Percentiles rank a stretch among this genome's conserved stretches.
These are phyloP conservation scores for Emmonsia crescens DNA, from an alignment of 2,329 filamentous ascomycete genomes.

Conservation along the genomic window DNA sequence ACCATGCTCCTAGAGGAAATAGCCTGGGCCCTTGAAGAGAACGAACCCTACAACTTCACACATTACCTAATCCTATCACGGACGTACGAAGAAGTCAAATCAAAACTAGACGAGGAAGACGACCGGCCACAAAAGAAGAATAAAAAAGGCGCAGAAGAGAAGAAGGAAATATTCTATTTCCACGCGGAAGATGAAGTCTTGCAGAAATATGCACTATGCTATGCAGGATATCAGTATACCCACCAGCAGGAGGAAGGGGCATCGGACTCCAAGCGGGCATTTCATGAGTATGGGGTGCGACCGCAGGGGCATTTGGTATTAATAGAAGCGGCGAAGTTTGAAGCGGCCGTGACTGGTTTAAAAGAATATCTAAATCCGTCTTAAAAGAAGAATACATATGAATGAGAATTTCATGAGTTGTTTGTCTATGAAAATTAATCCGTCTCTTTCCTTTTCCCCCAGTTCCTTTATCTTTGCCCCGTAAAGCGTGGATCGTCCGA, in stretches of 20 bases:
- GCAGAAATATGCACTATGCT: slow-evolving; percentile 60
- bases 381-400: slow-evolving; percentile 11
- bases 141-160: slow-evolving; percentile 40
- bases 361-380: slow-evolving; percentile 58
- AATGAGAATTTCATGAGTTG: slow-evolving; percentile 8
- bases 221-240: slow-evolving; percentile 64
- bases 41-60: slow-evolving; percentile 84
- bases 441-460: background rate
- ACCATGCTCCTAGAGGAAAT: slow-evolving; percentile 89
- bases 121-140: slow-evolving; percentile 56
- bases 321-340: slow-evolving; percentile 70
- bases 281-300: slow-evolving; percentile 85
- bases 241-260: slow-evolving; percentile 66
- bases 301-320: slow-evolving; percentile 75
- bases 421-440: slow-evolving; percentile 6
- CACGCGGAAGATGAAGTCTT: slow-evolving; percentile 91
- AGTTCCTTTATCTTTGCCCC: background rate
- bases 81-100: slow-evolving; percentile 82
- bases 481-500: slow-evolving; percentile 2
- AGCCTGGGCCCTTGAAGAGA: slow-evolving; percentile 73
- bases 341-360: slow-evolving; percentile 63
- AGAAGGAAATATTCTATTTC: slow-evolving; percentile 68
- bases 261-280: slow-evolving; percentile 85
- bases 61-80: slow-evolving; percentile 89
- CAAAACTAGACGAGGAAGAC: slow-evolving; percentile 60